These are phyloP conservation scores for Murraya koenigii DNA, from an alignment of 345 rosid genomes.

Conservation along the genomic window DNA sequence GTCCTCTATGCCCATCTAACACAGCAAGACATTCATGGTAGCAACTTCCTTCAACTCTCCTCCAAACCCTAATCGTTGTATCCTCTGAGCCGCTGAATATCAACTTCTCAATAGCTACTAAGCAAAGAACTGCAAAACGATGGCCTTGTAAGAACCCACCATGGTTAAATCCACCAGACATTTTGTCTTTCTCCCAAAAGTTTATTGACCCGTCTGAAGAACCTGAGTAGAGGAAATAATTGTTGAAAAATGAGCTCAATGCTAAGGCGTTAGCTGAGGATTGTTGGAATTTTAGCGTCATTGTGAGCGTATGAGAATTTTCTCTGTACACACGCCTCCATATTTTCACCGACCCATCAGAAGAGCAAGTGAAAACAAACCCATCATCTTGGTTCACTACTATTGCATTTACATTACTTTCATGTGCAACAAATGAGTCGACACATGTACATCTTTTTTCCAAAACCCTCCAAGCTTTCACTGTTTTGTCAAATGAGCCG, in stretches of 20 bases:
- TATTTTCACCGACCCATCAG: conserved; percentile 49
- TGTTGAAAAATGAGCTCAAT: conserved; percentile 28
- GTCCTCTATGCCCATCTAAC: conserved; percentile 50
- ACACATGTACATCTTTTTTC: conserved; percentile 44
- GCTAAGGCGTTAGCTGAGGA: conserved; percentile 51
- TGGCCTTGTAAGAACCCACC: conserved; percentile 58
- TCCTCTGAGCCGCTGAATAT: conserved; percentile 54
- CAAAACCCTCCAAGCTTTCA: conserved; percentile 46
- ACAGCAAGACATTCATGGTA: conserved; percentile 52
- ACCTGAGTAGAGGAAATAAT: conserved; percentile 44
- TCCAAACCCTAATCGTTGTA: conserved; percentile 55
- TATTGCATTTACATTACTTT: conserved; percentile 36
- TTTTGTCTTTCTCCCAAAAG: conserved; percentile 55
- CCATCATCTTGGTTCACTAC: conserved; percentile 56
- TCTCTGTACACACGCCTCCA: conserved; percentile 49
- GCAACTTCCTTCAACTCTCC: conserved; percentile 51
- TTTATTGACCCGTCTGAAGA: conserved; percentile 46
- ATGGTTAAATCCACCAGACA: conserved; percentile 45
- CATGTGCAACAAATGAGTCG: conserved; percentile 52
- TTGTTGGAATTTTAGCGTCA: conserved; percentile 47
- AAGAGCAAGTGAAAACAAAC: conserved; percentile 50
- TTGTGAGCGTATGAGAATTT: conserved; percentile 46
- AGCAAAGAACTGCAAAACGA: conserved; percentile 37
- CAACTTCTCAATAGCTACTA: conserved; percentile 37
- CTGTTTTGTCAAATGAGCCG: conserved; percentile 38